These are phyloP conservation scores for Exidia glandulosa DNA, from an alignment of 768 basidiomycete genomes.

Conservation along the genomic window DNA sequence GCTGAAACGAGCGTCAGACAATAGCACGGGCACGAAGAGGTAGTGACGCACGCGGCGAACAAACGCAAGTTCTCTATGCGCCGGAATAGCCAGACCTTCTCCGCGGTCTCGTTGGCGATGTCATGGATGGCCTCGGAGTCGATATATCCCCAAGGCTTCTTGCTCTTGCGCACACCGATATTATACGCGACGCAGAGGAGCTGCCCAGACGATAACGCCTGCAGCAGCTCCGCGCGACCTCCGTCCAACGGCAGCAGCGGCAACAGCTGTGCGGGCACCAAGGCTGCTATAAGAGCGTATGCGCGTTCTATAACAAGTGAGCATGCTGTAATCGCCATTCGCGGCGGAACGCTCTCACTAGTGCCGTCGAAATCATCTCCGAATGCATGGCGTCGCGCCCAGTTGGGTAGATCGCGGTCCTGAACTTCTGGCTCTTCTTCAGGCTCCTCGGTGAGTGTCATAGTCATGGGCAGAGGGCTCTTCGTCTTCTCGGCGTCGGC, in stretches of 20 bases:
- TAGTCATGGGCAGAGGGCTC: constrained; percentile 41
- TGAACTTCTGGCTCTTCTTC: constrained; percentile 44
- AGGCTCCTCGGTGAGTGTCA: constrained; percentile 44
- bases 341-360: constrained; percentile 11
- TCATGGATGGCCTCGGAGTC: constrained; percentile 70
- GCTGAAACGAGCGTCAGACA: constrained; percentile 24
- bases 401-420: constrained; percentile 64
- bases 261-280: constrained; percentile 50
- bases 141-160: constrained; percentile 83
- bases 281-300: constrained; percentile 45
- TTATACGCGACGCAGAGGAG: constrained; percentile 77
- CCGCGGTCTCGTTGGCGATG: constrained; percentile 53
- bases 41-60: constrained; percentile 64
- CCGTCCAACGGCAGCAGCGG: constrained; percentile 22
- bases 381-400: constrained; percentile 59
- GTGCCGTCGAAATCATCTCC: constrained; percentile 46
- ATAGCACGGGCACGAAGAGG: background rate
- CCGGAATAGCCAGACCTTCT: constrained; percentile 73
- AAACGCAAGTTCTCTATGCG: constrained; percentile 75
- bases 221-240: constrained; percentile 33
- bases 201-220: constrained; percentile 61
- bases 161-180: constrained; percentile 63
- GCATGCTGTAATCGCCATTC: background rate
- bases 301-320: constrained; percentile 39
- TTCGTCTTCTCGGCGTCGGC: constrained; percentile 38